Conservation (phyloP, 139 green algal species). For the Bryopsis sp. region DNA sequence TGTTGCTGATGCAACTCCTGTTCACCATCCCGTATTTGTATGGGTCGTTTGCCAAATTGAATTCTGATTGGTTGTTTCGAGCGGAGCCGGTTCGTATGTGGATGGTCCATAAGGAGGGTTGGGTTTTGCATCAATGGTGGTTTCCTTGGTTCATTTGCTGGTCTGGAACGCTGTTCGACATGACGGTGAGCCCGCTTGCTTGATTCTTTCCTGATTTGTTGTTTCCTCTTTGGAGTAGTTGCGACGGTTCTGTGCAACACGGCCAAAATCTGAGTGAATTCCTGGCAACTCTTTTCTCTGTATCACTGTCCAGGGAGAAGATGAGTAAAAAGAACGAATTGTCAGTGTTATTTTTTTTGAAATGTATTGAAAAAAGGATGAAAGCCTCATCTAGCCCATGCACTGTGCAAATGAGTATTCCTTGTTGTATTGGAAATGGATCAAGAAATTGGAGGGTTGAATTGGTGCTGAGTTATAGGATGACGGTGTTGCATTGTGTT, state of each 20-base stretch:
- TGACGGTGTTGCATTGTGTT: no score
- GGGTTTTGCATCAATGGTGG: conserved; percentile 3
- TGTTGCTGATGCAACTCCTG: conserved; percentile 3
- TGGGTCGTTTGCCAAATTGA: conserved; percentile 10
- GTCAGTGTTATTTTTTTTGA: no score
- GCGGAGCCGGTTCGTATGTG: neutral
- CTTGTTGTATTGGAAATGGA: no score
- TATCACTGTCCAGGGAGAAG: no score
- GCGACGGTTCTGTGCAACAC: no score
- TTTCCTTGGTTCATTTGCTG: conserved; percentile 15
- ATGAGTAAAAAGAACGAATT: no score
- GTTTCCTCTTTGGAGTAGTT: neutral
- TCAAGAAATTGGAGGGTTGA: no score
- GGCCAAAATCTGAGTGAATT: no score
- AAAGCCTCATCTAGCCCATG: no score
- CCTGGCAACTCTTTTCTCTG: no score
- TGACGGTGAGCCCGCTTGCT: neutral
- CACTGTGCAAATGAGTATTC: no score
- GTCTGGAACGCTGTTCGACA: conserved; percentile 1
- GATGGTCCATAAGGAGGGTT: neutral
- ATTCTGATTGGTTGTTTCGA: conserved; percentile 15
- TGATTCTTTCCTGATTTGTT: neutral
- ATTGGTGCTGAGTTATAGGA: neutral
- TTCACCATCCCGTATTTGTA: conserved; percentile 14
- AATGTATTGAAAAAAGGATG: no score